Conservation (phyloP, 2,329 filamentous ascomycete species). For the Paracoccidioides brasiliensis region DNA sequence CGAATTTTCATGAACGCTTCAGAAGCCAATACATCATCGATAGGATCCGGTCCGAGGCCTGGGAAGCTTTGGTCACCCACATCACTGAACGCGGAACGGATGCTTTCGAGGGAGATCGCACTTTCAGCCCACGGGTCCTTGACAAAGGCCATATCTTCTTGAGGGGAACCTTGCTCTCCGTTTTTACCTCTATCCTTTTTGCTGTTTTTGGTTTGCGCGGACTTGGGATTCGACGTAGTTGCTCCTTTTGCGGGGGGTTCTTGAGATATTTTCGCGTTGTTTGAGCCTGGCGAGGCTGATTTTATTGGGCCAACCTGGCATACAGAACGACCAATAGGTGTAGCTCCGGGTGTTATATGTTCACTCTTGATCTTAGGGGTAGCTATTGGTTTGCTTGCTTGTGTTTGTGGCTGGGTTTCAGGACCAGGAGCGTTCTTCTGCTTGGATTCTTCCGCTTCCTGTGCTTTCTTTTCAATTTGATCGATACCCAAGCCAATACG, state of each 20-base stretch:
- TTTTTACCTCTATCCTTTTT: conserved; percentile 18
- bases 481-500: conserved; percentile 37
- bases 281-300: conserved; percentile 20
- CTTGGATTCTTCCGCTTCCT: conserved; percentile 11
- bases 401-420: conserved; percentile 6
- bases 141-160: conserved; percentile 4
- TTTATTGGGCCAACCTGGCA: conserved; percentile 22
- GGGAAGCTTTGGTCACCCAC: conserved; percentile 17
- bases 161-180: conserved; percentile 9
- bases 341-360: conserved; percentile 19
- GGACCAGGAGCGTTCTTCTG: conserved; percentile 8
- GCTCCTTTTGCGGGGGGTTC: conserved; percentile 16
- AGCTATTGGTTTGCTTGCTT: conserved; percentile 12
- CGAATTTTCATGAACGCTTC: conserved; percentile 24
- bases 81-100: conserved; percentile 27
- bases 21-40: conserved; percentile 27
- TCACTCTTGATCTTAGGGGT: conserved; percentile 16
- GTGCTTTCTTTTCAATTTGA: conserved; percentile 28
- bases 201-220: conserved; percentile 14
- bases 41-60: conserved; percentile 22
- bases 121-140: conserved; percentile 28
- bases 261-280: conserved; percentile 23
- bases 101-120: conserved; percentile 24
- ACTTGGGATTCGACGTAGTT: conserved; percentile 13
- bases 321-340: conserved; percentile 21